Evolutionary conservation across 768 basidiomycete genomes (phyloP).

Genomic region (Phaffia australis): DNA sequence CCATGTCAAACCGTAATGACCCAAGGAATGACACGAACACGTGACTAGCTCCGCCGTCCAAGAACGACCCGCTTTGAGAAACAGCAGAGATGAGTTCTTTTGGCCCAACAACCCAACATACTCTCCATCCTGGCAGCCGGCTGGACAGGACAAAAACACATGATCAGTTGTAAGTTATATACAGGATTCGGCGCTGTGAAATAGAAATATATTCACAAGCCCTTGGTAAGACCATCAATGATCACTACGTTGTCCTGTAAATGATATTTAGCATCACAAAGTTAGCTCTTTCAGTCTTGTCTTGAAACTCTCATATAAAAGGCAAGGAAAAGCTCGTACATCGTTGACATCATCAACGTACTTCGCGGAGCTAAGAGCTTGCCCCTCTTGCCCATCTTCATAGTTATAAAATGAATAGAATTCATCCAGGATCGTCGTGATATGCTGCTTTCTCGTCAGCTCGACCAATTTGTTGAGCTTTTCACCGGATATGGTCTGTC

Average conservation of each 20-base stretch:
- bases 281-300: background rate
- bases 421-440: slow-evolving; percentile 53
- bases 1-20: background rate
- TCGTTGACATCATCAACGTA: slow-evolving; percentile 79
- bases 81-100: slow-evolving; percentile 78
- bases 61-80: slow-evolving; percentile 85
- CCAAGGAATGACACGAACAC: slow-evolving; percentile 48
- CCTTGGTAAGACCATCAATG: slow-evolving; percentile 88
- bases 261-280: background rate
- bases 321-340: slow-evolving; percentile 36
- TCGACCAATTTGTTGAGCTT: slow-evolving; percentile 70
- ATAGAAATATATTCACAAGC: slow-evolving; percentile 30
- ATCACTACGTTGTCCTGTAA: slow-evolving; percentile 64
- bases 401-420: slow-evolving; percentile 94
- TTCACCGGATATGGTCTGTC: slow-evolving; percentile 69
- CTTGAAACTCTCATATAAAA: background rate
- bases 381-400: slow-evolving; percentile 58
- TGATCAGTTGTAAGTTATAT: slow-evolving; percentile 48
- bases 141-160: slow-evolving; percentile 30
- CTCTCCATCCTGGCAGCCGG: slow-evolving; percentile 72
- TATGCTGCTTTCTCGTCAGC: slow-evolving; percentile 56
- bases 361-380: slow-evolving; percentile 67
- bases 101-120: slow-evolving; percentile 81
- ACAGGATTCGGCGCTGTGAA: background rate
- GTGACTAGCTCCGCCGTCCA: slow-evolving; percentile 90